Evolutionary conservation across 2,329 filamentous ascomycete species (phyloP), one percentile per base, ranked within the genome.

Genomic region (Colletotrichum gigasporum): DNA sequence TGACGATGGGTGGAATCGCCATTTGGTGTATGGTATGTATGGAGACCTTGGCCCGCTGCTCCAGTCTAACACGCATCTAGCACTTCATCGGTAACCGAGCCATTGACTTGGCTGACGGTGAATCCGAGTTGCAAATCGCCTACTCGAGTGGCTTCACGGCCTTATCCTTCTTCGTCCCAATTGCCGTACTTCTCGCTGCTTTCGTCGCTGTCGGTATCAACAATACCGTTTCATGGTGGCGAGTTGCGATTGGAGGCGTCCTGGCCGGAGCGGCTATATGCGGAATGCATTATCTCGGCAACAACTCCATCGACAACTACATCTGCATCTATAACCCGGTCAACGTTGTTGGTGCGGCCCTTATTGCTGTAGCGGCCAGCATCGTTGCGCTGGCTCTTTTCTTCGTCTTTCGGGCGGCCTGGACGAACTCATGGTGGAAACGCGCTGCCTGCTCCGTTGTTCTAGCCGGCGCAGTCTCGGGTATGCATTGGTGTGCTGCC

Each of bases 271-370:
- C 88, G 5, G 90, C 92, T 20, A 90, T 96, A 51, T 93, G 91
- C 64, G 91, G 90, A 30, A 96, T 96, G 93, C 92, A 96, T 75
- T 96, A 96, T 71, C 81, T 95, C 16, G 92, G 92, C n/a, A 94
- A 96, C 73, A 86, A 91, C 30, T 93, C 92, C 32, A 93, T 95
- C 66, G 83, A 84, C 26, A 95, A 96, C 74, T 97, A 96, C 72
- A 77, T 74, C 4, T 90, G 91, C 69, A 77, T 81, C 10, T 94
- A 94, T 69, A 75, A 78, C 3, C 72, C 79, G 12, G 78, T 77
- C 20, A 87, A 88, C 71, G 84, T 96, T 14, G 78, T 90, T 2
- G 91, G 90, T 2, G 87, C 93, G 5, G 87, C 87, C 18, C 74
- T 90, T 45, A 93, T 96, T 67, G 91, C 93, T 4, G 84, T 93